These are phyloP conservation scores for Aspergillus diversus DNA, from an alignment of 495 filamentous ascomycete species.

Conservation along the genomic window DNA sequence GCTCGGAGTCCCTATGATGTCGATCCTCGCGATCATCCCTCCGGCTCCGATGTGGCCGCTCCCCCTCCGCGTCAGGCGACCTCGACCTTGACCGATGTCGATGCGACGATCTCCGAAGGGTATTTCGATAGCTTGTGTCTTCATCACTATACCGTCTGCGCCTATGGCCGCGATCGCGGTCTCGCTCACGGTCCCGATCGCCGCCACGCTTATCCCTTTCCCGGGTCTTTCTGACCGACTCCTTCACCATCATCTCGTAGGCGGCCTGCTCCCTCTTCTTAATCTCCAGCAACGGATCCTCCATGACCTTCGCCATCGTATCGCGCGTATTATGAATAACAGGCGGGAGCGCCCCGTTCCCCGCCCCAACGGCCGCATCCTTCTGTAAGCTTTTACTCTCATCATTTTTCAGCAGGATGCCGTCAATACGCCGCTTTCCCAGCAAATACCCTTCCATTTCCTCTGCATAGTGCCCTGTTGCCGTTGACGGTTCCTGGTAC, in stretches of 20 bases:
- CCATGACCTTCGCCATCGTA: conserved; percentile 78
- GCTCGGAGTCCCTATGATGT: conserved; percentile 29
- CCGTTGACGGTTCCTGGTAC: conserved; percentile 86
- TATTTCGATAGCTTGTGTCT: conserved; percentile 33
- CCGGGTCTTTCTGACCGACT: conserved; percentile 60
- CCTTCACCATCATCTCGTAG: conserved; percentile 86
- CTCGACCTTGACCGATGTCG: conserved; percentile 35
- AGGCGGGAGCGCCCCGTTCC: conserved; percentile 61
- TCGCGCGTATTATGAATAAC: conserved; percentile 65
- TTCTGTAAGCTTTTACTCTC: conserved; percentile 83
- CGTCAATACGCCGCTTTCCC: conserved; percentile 88
- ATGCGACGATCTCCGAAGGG: conserved; percentile 32
- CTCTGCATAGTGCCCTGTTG: conserved; percentile 78
- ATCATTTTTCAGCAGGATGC: conserved; percentile 77
- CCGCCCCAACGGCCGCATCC: conserved; percentile 68
- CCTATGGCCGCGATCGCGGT: conserved; percentile 28
- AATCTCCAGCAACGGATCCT: conserved; percentile 89
- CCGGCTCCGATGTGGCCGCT: conserved; percentile 33
- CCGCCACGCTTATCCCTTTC: conserved; percentile 28
- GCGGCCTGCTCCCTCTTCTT: conserved; percentile 91
- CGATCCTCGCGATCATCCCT: conserved; percentile 38
- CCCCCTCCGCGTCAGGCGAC: conserved; percentile 34
- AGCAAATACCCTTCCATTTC: conserved; percentile 94
- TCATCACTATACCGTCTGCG: conserved; percentile 36
- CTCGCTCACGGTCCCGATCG: conserved; percentile 24